Evolutionary conservation across 2,329 filamentous ascomycete species (phyloP).

Genomic region (Laburnicola sp.): DNA sequence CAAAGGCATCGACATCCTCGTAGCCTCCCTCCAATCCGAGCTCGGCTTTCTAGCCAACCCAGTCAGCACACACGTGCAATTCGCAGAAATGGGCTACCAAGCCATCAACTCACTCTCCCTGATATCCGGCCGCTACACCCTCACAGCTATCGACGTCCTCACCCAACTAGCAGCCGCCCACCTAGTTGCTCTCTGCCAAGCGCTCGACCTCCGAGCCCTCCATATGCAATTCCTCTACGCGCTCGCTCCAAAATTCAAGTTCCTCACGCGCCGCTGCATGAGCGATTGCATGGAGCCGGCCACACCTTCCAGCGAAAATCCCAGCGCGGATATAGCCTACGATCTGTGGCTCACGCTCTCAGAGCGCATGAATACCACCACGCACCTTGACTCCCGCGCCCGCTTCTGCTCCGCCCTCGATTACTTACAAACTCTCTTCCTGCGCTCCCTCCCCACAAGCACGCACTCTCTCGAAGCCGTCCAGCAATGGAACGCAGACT

Average conservation of each 20-base stretch:
- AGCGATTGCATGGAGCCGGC: constrained; percentile 10
- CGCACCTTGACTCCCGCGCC: constrained; percentile 14
- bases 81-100: constrained; percentile 70
- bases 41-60: constrained; percentile 65
- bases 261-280: constrained; percentile 12
- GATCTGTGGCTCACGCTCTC: constrained; percentile 18
- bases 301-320: constrained; percentile 12
- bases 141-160: constrained; percentile 60
- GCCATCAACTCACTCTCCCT: constrained; percentile 67
- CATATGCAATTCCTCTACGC: constrained; percentile 20
- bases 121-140: constrained; percentile 60
- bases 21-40: constrained; percentile 66
- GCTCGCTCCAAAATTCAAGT: constrained; percentile 16
- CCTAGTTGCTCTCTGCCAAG: constrained; percentile 62
- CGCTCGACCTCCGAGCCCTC: constrained; percentile 53
- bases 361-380: constrained; percentile 14
- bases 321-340: constrained; percentile 15
- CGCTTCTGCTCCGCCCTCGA: constrained; percentile 17
- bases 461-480: constrained; percentile 14
- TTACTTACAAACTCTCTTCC: constrained; percentile 12
- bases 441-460: constrained; percentile 11
- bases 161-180: constrained; percentile 60
- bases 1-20: constrained; percentile 68
- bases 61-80: constrained; percentile 64
- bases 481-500: constrained; percentile 16